phyloP scores from a whole-genome alignment of 176 grass and related monocot species.

The Ensete glaucum region DNA sequence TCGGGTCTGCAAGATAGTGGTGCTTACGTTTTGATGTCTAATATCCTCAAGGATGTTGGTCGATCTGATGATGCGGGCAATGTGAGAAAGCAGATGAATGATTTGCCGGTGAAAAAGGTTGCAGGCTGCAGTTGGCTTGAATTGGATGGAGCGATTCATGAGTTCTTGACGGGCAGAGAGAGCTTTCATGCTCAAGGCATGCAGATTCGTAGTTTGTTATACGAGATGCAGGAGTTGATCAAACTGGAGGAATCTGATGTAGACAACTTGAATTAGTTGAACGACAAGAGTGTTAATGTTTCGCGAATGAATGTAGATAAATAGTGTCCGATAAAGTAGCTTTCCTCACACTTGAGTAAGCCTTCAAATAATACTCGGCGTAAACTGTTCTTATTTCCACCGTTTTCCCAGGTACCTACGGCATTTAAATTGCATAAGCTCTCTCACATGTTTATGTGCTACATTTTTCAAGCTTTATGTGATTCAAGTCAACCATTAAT shows the following conservation, averaged over 20 bases:
- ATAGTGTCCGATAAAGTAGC: background rate
- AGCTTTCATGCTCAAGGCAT: conserved; percentile 21
- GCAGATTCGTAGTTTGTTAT: conserved; percentile 4
- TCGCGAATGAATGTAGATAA: background rate
- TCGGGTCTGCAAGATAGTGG: conserved; percentile 11
- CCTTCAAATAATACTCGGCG: too few relatives aligned
- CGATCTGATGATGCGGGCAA: background rate
- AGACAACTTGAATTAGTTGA: background rate
- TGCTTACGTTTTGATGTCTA: conserved; percentile 8
- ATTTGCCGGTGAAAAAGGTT: conserved; percentile 15
- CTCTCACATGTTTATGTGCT: too few relatives aligned
- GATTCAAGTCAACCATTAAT: too few relatives aligned
- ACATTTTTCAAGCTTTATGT: too few relatives aligned
- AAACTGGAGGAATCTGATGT: conserved; percentile 6
- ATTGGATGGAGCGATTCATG: conserved; percentile 10
- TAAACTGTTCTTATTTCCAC: too few relatives aligned
- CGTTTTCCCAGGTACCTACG: too few relatives aligned
- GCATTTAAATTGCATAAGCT: too few relatives aligned
- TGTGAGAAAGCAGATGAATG: conserved; percentile 24
- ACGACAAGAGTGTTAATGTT: background rate
- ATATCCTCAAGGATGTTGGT: conserved; percentile 7
- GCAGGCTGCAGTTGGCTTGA: conserved; percentile 22
- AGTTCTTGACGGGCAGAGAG: conserved; percentile 15
- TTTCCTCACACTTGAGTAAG: too few relatives aligned
- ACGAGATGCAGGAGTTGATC: conserved; percentile 3